Conservation (phyloP, 2,329 filamentous ascomycete genomes). For the Colletotrichum simmondsii region DNA sequence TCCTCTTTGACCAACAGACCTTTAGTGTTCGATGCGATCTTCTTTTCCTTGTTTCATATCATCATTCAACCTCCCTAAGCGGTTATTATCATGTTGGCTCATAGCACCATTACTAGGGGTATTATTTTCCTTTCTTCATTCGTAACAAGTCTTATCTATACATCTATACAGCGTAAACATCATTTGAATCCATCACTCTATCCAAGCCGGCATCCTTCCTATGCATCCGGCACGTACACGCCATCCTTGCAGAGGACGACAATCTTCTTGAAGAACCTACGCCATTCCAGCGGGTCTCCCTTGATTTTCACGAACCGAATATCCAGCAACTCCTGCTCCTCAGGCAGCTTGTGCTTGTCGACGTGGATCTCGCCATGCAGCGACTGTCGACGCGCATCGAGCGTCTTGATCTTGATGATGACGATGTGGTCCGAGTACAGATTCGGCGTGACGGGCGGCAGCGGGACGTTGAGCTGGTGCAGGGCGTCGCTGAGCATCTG, state of each 20-base stretch:
- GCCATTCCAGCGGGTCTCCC: slow-evolving; percentile 96
- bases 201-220: slow-evolving; percentile 37
- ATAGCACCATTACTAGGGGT: background rate
- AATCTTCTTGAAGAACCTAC: slow-evolving; percentile 96
- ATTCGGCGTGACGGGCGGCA: slow-evolving; percentile 61
- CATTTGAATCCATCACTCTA: slow-evolving; percentile 18
- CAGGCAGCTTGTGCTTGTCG: slow-evolving; percentile 70
- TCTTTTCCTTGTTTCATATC: background rate
- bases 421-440: slow-evolving; percentile 66
- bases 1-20: no score
- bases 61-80: background rate
- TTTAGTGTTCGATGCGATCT: no score
- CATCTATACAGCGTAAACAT: slow-evolving; percentile 20
- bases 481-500: slow-evolving; percentile 84
- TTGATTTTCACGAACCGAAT: slow-evolving; percentile 94
- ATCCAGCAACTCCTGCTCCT: slow-evolving; percentile 75
- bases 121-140: background rate
- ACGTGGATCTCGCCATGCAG: slow-evolving; percentile 81
- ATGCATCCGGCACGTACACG: slow-evolving; percentile 67
- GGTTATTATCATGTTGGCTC: background rate
- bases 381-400: slow-evolving; percentile 77
- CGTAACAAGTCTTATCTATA: slow-evolving; percentile 11
- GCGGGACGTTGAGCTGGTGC: slow-evolving; percentile 85
- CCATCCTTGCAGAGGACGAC: slow-evolving; percentile 87
- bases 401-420: slow-evolving; percentile 78